Base-by-base conservation (phyloP, 139 green algal species). In the Chloropicon primus region DNA sequence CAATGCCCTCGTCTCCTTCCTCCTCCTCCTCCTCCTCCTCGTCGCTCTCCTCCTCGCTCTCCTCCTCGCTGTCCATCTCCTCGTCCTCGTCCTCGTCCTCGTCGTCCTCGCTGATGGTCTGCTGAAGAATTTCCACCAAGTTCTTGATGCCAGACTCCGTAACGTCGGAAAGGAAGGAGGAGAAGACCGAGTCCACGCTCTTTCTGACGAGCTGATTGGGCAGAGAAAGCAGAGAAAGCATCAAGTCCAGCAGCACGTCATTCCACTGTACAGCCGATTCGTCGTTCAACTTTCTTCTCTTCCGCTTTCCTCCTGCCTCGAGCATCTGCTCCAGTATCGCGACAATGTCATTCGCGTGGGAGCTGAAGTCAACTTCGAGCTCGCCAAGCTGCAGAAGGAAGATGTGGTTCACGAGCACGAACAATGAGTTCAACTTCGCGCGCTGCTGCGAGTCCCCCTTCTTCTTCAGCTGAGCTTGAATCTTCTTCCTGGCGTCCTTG, bases 71-170 rank as follows among this genome's bases (percentile, higher is more conserved):
- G 21, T 75, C 72, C 10, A 28, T 24, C 10, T 75, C 72, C 10
- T 75, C 72, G 21, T 75, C 72, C 10, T 75, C 72, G 21, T 75
- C 72, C 10, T 75, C 73, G 2, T 77, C 73, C 21, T 77, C 73
- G 24, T 41, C 73, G 2, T 77, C 73, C 25, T 77, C 73, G 24
- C 22, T 53, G n/a, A 54, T 28, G 24, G 26, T 28, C 21, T 77
- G 73, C 21, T 77, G 73, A 2, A 53, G 21, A 79, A 79, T 2
- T 81, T 81, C 79, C 25, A 82, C 25, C 1, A 82, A 26, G 27
- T 81, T 82, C 78, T 82, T 80, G 2, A 82, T 81, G 10, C 41
- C 41, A 17, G 41, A 5, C 41, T n/a, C 17, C 41, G 41, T 62
- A 17, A 62, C 41, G 41, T 62, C 41, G 10, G 41, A 5, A 17